Evolutionary conservation across 2,329 filamentous ascomycete species (phyloP), one percentile per base, ranked within the genome.

Genomic region (Aspergillus transmontanensis): DNA sequence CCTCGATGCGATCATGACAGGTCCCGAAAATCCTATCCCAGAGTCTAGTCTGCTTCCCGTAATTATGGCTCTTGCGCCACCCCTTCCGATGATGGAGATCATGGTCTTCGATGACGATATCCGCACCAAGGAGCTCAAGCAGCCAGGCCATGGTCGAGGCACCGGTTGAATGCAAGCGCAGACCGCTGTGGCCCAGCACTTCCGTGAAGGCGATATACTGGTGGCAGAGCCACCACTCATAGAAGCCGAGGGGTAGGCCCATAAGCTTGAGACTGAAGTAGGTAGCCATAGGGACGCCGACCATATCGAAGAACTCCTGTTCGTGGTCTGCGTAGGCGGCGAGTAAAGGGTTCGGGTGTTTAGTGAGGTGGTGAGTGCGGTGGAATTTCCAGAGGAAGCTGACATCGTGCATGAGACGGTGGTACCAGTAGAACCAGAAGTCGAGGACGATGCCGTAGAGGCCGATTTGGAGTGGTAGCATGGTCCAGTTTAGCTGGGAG

Each of bases 341-440:
- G 2, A 65, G 60, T 1, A 65, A 43, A 16, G 60, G 60, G 45
- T 63, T 65, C 0, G 63, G 63, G 26, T 65, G 63, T 28, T 63
- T 65, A 39, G 63, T 63, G 30, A 65, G 61, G 43, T 65, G 63
- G 50, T 65, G 63, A 10, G 64, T 66, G 51, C 64, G 59, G 57
- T 66, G 64, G 57, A 56, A 66, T 30, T 32, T 58, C 64, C 64
- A 66, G 10, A 66, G 62, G 39, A 30, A 43, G 32, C 39, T 19
- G 23, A 61, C 57, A 19, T 64, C 59, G 36, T 66, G 64, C 62
- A 61, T 59, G 14, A 58, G 12, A 5, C 64, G 61, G 46, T 66
- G 64, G 53, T 62, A 64, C 59, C 59, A 60, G 46, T 66, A 66
- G 59, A 62, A 66, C 64, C 64, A 66, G 57, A 66, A 66, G 64